phyloP scores from a whole-genome alignment of 2,329 filamentous ascomycete genomes.

The Cladosporium sphaerospermum region DNA sequence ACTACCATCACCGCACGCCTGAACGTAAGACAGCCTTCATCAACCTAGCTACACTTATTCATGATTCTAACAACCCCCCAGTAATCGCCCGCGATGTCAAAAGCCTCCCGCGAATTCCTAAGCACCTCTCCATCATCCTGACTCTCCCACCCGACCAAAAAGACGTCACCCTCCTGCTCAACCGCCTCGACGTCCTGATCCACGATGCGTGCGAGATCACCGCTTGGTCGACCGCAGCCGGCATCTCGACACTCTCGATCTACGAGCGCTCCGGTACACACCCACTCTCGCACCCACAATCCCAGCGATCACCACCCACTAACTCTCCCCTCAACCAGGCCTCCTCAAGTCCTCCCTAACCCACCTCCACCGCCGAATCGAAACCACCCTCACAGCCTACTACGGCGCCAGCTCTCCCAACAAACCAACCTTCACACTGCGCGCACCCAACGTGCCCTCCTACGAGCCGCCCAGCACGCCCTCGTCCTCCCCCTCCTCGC shows the following conservation, averaged over 20 bases:
- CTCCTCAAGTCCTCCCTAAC: slow-evolving; percentile 83
- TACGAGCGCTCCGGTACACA: slow-evolving; percentile 80
- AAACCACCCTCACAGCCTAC: slow-evolving; percentile 76
- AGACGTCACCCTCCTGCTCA: slow-evolving; percentile 46
- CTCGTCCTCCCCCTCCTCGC: slow-evolving; percentile 15
- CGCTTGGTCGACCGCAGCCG: slow-evolving; percentile 86
- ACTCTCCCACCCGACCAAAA: slow-evolving; percentile 64
- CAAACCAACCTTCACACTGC: slow-evolving; percentile 66
- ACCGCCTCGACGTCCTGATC: slow-evolving; percentile 65
- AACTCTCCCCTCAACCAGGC: slow-evolving; percentile 45
- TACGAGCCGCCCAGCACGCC: slow-evolving; percentile 41
- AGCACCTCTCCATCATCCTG: slow-evolving; percentile 82
- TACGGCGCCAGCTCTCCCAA: slow-evolving; percentile 60
- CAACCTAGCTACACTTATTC: not conserved
- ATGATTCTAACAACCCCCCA: not conserved
- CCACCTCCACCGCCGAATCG: slow-evolving; percentile 73
- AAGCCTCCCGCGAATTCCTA: slow-evolving; percentile 65
- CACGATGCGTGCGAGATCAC: slow-evolving; percentile 87
- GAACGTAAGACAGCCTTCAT: slow-evolving; percentile 44
- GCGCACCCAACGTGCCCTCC: slow-evolving; percentile 63
- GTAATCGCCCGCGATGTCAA: slow-evolving; percentile 82
- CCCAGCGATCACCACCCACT: not conserved
- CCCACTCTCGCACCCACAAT: no score
- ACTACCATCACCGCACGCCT: slow-evolving; percentile 93
- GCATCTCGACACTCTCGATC: slow-evolving; percentile 79